Percentiles rank a stretch among this genome's conserved stretches.
Conservation (phyloP, 192 early-diverging fungal genomes). For the Chytriomyces sp. region DNA sequence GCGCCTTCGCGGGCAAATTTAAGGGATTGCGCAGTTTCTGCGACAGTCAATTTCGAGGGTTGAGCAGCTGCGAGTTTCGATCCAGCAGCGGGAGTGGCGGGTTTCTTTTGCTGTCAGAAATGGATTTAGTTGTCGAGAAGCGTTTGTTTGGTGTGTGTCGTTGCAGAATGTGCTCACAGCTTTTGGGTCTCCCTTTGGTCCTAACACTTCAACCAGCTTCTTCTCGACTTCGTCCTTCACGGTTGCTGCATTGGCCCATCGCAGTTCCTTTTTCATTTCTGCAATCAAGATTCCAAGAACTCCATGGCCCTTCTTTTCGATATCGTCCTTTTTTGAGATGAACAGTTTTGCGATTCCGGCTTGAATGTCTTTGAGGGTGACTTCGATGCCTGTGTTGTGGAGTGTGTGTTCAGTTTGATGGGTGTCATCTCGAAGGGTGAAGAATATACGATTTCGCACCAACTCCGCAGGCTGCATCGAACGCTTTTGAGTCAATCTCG, state of each 20-base stretch:
- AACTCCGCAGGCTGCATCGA: slow-evolving; percentile 91
- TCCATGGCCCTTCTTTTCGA: slow-evolving; percentile 86
- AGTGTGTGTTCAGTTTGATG: no score
- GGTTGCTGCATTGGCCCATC: slow-evolving; percentile 87
- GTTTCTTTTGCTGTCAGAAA: slow-evolving; percentile 12
- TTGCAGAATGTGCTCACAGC: neutral
- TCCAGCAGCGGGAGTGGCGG: slow-evolving; percentile 43
- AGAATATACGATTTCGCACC: slow-evolving; percentile 48
- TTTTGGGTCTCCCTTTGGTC: slow-evolving; percentile 94
- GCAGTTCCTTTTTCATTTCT: slow-evolving; percentile 66
- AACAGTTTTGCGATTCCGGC: slow-evolving; percentile 71
- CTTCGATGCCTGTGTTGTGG: slow-evolving; percentile 70
- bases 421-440: no score
- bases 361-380: slow-evolving; percentile 78
- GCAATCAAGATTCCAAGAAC: slow-evolving; percentile 78
- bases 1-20: slow-evolving; percentile 88
- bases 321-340: slow-evolving; percentile 66
- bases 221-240: slow-evolving; percentile 90
- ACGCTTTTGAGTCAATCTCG: slow-evolving; percentile 69
- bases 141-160: no score
- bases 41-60: slow-evolving; percentile 42
- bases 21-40: slow-evolving; percentile 58
- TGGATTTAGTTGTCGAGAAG: neutral
- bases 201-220: slow-evolving; percentile 81
- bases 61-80: slow-evolving; percentile 39